Conservation (phyloP, 129 eudicot species). For the Flaveria brownii region DNA sequence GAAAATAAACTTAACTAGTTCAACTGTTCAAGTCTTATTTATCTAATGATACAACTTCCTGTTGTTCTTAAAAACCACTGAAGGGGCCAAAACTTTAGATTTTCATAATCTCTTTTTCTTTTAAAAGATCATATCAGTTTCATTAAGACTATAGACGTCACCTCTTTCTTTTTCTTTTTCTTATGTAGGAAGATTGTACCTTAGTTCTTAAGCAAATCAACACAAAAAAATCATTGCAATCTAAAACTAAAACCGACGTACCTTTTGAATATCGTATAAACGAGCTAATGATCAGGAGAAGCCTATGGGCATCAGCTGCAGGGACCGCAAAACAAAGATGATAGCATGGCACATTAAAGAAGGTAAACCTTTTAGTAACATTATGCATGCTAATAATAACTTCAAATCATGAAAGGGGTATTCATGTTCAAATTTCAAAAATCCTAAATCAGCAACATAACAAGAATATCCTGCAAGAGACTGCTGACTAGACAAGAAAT, state of each 20-base stretch:
- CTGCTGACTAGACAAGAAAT: slow-evolving; percentile 4
- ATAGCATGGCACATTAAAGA: slow-evolving; percentile 10
- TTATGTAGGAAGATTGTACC: too few relatives aligned
- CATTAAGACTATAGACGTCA: too few relatives aligned
- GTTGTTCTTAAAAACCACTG: too few relatives aligned
- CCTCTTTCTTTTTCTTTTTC: too few relatives aligned
- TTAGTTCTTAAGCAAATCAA: too few relatives aligned
- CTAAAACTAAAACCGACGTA: not conserved
- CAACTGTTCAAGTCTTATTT: too few relatives aligned
- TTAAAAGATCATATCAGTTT: too few relatives aligned
- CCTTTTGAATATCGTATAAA: slow-evolving; percentile 4
- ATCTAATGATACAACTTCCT: too few relatives aligned
- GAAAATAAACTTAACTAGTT: too few relatives aligned
- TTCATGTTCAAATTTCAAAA: slow-evolving; percentile 20
- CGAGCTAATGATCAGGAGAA: not conserved
- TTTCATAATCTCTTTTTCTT: too few relatives aligned
- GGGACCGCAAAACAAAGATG: slow-evolving; percentile 7
- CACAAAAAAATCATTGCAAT: too few relatives aligned
- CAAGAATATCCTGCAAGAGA: slow-evolving; percentile 16
- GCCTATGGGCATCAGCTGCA: slow-evolving; percentile 16
- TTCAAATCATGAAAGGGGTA: not conserved
- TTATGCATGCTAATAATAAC: slow-evolving; percentile 28
- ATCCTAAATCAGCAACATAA: slow-evolving; percentile 14
- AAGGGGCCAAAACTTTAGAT: too few relatives aligned
- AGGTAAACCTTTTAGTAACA: not conserved